Percentiles rank a stretch among this genome's conserved stretches.
These are phyloP conservation scores for Caryopteris hybrid DNA, from an alignment of 305 asterid genomes.

Conservation along the genomic window DNA sequence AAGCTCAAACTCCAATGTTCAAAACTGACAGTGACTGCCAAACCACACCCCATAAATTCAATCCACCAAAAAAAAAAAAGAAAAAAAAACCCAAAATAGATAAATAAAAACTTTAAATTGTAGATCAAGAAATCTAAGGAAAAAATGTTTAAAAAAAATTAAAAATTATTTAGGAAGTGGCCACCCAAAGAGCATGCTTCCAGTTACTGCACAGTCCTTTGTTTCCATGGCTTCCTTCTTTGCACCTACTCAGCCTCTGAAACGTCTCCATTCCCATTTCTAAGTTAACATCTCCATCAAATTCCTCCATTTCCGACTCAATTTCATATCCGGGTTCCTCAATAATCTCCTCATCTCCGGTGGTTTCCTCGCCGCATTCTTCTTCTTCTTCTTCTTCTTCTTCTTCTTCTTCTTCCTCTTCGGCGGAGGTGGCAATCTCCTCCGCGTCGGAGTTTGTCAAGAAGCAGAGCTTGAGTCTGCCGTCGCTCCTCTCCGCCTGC, in stretches of 20 bases:
- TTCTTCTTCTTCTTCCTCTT: slow-evolving; percentile 8
- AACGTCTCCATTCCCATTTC: slow-evolving; percentile 43
- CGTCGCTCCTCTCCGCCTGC: slow-evolving; percentile 64
- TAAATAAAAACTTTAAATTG: background rate
- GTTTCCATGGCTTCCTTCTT: slow-evolving; percentile 32
- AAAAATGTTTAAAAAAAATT: background rate
- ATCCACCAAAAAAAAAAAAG: background rate
- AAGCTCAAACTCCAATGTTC: slow-evolving; percentile 20
- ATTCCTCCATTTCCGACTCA: slow-evolving; percentile 19
- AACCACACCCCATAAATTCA: slow-evolving; percentile 15
- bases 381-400: slow-evolving; percentile 11
- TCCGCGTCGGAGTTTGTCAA: slow-evolving; percentile 11
- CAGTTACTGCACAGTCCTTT: slow-evolving; percentile 30
- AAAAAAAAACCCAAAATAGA: background rate
- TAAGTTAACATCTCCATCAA: slow-evolving; percentile 24
- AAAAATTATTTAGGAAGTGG: slow-evolving; percentile 23
- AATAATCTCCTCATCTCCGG: slow-evolving; percentile 24
- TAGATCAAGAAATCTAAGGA: too few relatives aligned
- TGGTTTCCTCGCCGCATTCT: background rate
- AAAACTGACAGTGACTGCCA: slow-evolving; percentile 9
- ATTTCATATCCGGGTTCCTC: too few relatives aligned
- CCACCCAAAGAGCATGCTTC: slow-evolving; percentile 47
- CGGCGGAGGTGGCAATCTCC: background rate
- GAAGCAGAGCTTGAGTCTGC: slow-evolving; percentile 55
- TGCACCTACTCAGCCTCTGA: slow-evolving; percentile 41